Conservation (phyloP, 2,329 filamentous ascomycete genomes). For the Ophiostoma angusticollis region DNA sequence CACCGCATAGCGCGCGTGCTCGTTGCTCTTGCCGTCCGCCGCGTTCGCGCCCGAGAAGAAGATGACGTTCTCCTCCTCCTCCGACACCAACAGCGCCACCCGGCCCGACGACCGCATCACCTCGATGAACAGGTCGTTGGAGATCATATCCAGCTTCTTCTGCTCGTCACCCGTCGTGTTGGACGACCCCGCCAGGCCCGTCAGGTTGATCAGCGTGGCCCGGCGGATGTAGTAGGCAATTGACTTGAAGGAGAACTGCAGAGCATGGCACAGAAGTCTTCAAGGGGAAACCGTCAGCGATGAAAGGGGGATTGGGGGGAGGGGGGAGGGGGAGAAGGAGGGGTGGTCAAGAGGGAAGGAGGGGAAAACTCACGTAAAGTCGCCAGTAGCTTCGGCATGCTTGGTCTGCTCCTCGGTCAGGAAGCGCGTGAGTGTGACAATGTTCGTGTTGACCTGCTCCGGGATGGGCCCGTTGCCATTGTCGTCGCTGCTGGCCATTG, state of each 20-base stretch:
- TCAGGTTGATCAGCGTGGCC: constrained; percentile 88
- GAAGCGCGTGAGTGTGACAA: constrained; percentile 89
- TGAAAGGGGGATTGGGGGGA: background rate
- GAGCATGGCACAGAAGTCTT: constrained; percentile 91
- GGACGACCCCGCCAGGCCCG: constrained; percentile 83
- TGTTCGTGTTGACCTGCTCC: constrained; percentile 89
- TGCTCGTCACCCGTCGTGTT: constrained; percentile 97
- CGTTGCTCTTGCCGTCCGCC: constrained; percentile 35
- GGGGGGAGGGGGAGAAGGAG: no score
- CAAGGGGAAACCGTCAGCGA: no score
- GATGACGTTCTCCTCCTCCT: constrained; percentile 91
- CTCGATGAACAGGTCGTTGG: constrained; percentile 93
- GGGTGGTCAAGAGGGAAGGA: background rate
- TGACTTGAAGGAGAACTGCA: constrained; percentile 99
- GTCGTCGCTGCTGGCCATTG: constrained; percentile 21
- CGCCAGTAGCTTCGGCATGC: constrained; percentile 87
- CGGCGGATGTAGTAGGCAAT: constrained; percentile 99
- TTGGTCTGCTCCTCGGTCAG: constrained; percentile 93
- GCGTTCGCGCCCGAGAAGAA: constrained; percentile 48
- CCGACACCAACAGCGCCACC: constrained; percentile 86
- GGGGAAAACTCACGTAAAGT: constrained; percentile 69
- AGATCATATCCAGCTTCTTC: constrained; percentile 99
- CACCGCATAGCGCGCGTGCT: constrained; percentile 76
- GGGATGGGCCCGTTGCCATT: constrained; percentile 36
- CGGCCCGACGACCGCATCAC: constrained; percentile 89